Conservation (phyloP, 805 yeast genomes). For the Debaryomyces castellii region DNA sequence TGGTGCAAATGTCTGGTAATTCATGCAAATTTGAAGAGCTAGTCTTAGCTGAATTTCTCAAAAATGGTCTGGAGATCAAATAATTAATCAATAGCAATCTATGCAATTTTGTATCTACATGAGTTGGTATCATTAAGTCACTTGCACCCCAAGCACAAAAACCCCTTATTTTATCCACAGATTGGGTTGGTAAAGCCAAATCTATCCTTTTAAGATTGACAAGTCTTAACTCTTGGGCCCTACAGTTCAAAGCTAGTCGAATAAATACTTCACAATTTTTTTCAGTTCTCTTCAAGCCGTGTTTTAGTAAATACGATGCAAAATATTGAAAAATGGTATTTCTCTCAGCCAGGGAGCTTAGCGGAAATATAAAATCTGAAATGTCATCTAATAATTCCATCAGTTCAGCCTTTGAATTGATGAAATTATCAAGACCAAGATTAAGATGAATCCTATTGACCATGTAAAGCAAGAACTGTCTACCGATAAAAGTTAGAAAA, state of each 20-base stretch:
- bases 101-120: neutral
- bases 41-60: constrained; percentile 3
- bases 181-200: neutral
- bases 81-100: constrained; percentile 11
- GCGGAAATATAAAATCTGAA: neutral
- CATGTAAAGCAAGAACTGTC: constrained; percentile 5
- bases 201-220: too few relatives aligned
- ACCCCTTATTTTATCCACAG: neutral
- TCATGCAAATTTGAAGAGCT: constrained; percentile 2
- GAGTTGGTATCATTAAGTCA: neutral
- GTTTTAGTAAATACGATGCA: neutral
- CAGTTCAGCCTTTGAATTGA: constrained; percentile 8
- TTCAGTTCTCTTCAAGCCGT: neutral
- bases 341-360: neutral
- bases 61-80: constrained; percentile 11
- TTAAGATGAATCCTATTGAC: constrained; percentile 9
- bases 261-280: neutral
- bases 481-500: constrained; percentile 3
- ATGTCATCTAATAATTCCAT: constrained; percentile 4
- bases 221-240: neutral
- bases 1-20: constrained; percentile 15
- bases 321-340: neutral
- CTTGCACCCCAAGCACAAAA: constrained; percentile 1
- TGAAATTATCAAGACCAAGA: constrained; percentile 9
- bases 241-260: neutral